phyloP scores from a whole-genome alignment of 106 monocot species.

The Dioscorea alata region DNA sequence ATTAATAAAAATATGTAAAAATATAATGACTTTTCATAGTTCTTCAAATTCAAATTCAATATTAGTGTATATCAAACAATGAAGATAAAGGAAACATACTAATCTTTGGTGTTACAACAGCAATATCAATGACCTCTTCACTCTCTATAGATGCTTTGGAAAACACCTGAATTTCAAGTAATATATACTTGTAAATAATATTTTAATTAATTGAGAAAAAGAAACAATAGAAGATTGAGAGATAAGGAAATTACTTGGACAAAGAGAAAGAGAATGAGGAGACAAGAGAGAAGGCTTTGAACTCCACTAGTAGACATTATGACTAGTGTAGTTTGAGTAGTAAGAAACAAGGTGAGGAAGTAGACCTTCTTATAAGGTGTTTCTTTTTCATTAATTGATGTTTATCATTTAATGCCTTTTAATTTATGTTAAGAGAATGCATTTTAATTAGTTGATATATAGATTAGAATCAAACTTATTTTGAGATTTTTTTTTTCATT shows the following conservation, averaged over 20 bases:
- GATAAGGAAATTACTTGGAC: slow-evolving; percentile 14
- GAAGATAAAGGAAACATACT: slow-evolving; percentile 10
- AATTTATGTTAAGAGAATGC: background rate
- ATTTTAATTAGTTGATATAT: background rate
- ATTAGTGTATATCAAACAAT: background rate
- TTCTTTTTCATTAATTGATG: too few relatives aligned
- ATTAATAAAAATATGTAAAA: background rate
- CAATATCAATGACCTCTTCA: background rate
- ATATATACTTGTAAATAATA: background rate
- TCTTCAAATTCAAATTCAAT: background rate
- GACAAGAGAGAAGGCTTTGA: slow-evolving; percentile 6
- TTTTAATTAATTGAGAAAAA: background rate
- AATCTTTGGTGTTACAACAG: slow-evolving; percentile 14
- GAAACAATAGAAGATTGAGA: background rate
- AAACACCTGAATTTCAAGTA: slow-evolving; percentile 12
- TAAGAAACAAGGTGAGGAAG: background rate
- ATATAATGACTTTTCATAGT: background rate
- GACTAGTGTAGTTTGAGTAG: slow-evolving; percentile 1
- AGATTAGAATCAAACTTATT: background rate
- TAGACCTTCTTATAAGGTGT: slow-evolving; percentile 10
- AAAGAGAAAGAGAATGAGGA: slow-evolving; percentile 26
- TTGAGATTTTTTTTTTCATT: background rate
- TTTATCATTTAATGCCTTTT: background rate
- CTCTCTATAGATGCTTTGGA: slow-evolving; percentile 13
- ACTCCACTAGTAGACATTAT: slow-evolving; percentile 12